Percentiles rank a stretch among this genome's conserved stretches.
phyloP scores from a whole-genome alignment of 2,329 filamentous ascomycete genomes.

The Calonectria henricotiae region DNA sequence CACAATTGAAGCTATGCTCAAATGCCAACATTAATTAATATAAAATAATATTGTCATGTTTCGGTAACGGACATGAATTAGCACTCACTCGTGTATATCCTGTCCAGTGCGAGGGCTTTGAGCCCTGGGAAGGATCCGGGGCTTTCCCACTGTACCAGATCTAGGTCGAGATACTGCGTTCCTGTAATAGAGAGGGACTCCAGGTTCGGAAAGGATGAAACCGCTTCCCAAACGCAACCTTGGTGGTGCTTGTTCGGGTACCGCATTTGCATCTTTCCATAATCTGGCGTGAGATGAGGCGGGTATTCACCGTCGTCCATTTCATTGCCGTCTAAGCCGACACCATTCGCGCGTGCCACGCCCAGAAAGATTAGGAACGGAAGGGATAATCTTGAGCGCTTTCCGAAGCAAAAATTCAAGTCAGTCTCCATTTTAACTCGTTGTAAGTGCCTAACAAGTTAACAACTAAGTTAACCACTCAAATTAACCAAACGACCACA shows the following conservation, averaged over 20 bases:
- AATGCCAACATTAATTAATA: too few relatives aligned
- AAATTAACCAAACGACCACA: too few relatives aligned
- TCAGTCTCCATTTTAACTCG: too few relatives aligned
- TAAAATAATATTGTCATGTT: too few relatives aligned
- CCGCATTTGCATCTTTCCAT: neutral
- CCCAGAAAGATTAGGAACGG: too few relatives aligned
- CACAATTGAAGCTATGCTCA: too few relatives aligned
- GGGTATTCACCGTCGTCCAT: neutral
- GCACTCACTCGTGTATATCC: neutral
- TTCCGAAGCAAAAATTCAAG: too few relatives aligned
- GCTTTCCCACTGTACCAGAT: neutral
- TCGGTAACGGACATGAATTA: too few relatives aligned
- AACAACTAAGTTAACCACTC: too few relatives aligned
- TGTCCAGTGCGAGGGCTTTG: neutral
- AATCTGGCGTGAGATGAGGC: too few relatives aligned
- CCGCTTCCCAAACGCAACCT: neutral
- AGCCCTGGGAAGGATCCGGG: neutral
- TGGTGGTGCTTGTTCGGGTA: constrained; percentile 1
- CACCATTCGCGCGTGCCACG: neutral
- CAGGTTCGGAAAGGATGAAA: neutral
- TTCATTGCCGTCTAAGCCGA: neutral
- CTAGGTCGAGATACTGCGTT: neutral
- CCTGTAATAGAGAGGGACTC: neutral
- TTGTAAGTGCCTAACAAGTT: too few relatives aligned
- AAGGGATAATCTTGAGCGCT: too few relatives aligned